These are phyloP conservation scores for Chlamydomonas sp. DNA, from an alignment of 139 green algal species.

Conservation along the genomic window DNA sequence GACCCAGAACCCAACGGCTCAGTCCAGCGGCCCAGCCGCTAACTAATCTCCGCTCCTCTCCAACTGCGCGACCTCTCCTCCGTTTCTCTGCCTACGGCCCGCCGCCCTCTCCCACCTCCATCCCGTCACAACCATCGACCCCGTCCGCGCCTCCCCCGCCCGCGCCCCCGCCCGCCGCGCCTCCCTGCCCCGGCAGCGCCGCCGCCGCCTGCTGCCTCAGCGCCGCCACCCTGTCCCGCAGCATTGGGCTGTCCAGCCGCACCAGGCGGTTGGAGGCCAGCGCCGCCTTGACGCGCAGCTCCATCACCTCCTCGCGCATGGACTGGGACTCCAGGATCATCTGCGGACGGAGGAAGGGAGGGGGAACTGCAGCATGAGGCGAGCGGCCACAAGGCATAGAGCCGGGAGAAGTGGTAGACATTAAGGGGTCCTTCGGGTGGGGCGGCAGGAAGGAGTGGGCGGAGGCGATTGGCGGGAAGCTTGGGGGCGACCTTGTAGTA, in stretches of 20 bases:
- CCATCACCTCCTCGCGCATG: conserved; percentile 45
- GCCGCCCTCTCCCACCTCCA: too few species aligned
- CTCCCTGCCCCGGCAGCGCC: not conserved
- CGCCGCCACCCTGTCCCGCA: conserved; percentile 40
- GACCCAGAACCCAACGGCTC: too few species aligned
- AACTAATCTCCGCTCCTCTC: too few species aligned
- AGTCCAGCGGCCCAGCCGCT: too few species aligned
- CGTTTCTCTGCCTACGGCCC: too few species aligned
- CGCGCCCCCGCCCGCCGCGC: not conserved
- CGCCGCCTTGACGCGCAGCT: conserved; percentile 42
- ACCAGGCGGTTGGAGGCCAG: conserved; percentile 53
- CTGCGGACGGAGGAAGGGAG: conserved; percentile 20
- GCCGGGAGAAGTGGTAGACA: not conserved
- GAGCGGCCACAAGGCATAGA: not conserved
- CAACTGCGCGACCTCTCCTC: too few species aligned
- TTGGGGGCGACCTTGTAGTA: too few species aligned
- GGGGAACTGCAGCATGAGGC: not conserved
- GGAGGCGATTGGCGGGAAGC: too few species aligned
- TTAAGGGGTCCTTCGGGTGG: not conserved
- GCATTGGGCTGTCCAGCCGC: conserved; percentile 53
- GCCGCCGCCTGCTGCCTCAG: conserved; percentile 28
- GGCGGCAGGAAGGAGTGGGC: too few species aligned
- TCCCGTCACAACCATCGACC: too few species aligned
- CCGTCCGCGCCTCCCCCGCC: not conserved
- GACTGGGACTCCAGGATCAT: conserved; percentile 49